Percentiles rank a stretch among this genome's conserved stretches.
These are phyloP conservation scores for Penstemon newberryi DNA, from an alignment of 257 asterid genomes.

Conservation along the genomic window DNA sequence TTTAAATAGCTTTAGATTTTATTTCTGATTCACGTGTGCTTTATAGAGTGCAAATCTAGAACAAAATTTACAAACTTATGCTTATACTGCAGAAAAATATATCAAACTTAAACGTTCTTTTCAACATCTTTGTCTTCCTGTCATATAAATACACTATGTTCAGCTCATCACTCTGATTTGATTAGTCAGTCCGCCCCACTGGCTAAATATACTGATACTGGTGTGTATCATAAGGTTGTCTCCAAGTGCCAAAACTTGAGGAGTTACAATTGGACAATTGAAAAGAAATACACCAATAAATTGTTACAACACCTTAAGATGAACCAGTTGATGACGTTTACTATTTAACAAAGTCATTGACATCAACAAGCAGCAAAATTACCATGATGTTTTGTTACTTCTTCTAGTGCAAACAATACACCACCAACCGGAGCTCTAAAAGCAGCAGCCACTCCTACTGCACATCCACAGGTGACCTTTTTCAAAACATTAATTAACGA, in stretches of 20 bases:
- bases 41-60: conserved; percentile 11
- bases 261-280: conserved; percentile 16
- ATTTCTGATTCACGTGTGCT: conserved; percentile 5
- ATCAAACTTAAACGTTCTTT: background rate
- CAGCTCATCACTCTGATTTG: conserved; percentile 6
- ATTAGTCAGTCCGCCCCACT: conserved; percentile 9
- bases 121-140: conserved; percentile 6
- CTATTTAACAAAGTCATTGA: conserved; percentile 4
- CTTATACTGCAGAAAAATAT: background rate
- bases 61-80: background rate
- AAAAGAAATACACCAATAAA: conserved; percentile 4
- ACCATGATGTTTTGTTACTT: conserved; percentile 88
- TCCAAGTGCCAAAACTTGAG: background rate
- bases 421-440: conserved; percentile 99
- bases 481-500: conserved; percentile 46
- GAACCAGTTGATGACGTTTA: background rate
- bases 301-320: background rate
- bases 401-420: conserved; percentile 95
- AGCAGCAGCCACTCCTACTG: conserved; percentile 99
- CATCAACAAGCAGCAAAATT: conserved; percentile 32
- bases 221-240: conserved; percentile 7
- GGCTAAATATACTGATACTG: background rate
- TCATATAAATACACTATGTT: background rate
- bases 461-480: conserved; percentile 99
- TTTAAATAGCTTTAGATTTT: conserved; percentile 13